Conservation (phyloP, 2,329 filamentous ascomycete species). For the Neopestalotiopsis sp. region DNA sequence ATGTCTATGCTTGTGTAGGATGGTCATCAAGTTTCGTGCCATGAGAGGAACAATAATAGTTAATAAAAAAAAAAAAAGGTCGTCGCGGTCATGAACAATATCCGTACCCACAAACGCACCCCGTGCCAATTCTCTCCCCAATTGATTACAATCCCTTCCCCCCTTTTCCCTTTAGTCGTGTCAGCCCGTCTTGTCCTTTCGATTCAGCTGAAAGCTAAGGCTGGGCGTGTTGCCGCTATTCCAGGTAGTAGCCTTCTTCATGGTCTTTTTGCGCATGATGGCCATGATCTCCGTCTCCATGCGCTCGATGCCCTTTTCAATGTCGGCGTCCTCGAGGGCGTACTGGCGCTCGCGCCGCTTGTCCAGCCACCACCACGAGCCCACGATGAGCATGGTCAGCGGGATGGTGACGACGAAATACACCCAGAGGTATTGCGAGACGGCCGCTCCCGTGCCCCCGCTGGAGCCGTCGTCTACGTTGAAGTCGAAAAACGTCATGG, state of each 20-base stretch:
- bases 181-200: slow-evolving; percentile 21
- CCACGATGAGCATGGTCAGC: slow-evolving; percentile 59
- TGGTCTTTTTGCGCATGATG: slow-evolving; percentile 59
- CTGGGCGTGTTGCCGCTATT: slow-evolving; percentile 38
- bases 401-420: slow-evolving; percentile 68
- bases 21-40: not conserved
- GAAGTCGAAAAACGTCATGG: slow-evolving; percentile 72
- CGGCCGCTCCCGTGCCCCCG: slow-evolving; percentile 44
- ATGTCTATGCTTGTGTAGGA: not conserved
- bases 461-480: slow-evolving; percentile 42
- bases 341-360: slow-evolving; percentile 53
- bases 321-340: slow-evolving; percentile 52
- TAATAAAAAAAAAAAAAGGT: not conserved
- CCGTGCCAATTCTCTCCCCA: too few relatives aligned
- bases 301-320: slow-evolving; percentile 59
- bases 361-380: slow-evolving; percentile 60
- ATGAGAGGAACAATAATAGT: not conserved
- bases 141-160: not conserved
- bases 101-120: not conserved
- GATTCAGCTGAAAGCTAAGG: slow-evolving; percentile 10
- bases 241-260: slow-evolving; percentile 62
- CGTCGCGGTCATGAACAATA: not conserved
- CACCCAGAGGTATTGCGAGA: slow-evolving; percentile 62
- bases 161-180: not conserved
- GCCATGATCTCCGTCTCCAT: slow-evolving; percentile 64